phyloP scores from a whole-genome alignment of 805 yeast species.

The Yarrowia sp. region DNA sequence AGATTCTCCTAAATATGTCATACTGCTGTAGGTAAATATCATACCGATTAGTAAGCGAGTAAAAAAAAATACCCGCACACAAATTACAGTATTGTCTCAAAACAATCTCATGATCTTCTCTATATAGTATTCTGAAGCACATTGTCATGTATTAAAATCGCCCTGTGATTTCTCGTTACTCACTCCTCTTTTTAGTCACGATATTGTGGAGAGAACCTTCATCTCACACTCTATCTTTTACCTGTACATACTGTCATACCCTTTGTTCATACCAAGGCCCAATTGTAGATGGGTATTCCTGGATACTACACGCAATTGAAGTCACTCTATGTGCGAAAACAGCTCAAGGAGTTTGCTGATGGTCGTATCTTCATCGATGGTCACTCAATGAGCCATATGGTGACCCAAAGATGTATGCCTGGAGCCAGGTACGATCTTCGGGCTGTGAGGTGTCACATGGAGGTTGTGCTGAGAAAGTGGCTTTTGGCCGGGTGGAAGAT shows the following conservation, averaged over 20 bases:
- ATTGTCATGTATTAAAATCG: too few species aligned
- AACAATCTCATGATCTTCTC: too few species aligned
- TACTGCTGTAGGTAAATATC: background rate
- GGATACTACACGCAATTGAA: conserved; percentile 16
- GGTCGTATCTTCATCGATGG: conserved; percentile 5
- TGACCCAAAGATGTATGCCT: conserved; percentile 2
- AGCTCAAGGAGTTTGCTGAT: conserved; percentile 5
- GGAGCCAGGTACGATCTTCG: background rate
- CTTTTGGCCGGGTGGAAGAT: conserved; percentile 7
- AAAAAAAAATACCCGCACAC: too few species aligned
- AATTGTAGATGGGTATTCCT: conserved; percentile 10
- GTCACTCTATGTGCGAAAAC: conserved; percentile 13
- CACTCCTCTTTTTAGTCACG: too few species aligned
- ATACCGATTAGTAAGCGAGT: background rate
- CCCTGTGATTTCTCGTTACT: too few species aligned
- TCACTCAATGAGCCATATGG: conserved; percentile 19
- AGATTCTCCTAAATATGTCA: background rate
- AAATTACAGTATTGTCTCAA: too few species aligned
- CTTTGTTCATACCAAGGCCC: background rate
- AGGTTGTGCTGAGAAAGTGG: background rate
- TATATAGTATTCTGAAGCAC: too few species aligned
- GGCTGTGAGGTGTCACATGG: background rate
- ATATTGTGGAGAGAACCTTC: background rate
- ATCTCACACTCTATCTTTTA: background rate
- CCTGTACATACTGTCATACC: background rate